Base-by-base conservation (phyloP, 106 monocot genomes). In the Phalaenopsis equestris region DNA sequence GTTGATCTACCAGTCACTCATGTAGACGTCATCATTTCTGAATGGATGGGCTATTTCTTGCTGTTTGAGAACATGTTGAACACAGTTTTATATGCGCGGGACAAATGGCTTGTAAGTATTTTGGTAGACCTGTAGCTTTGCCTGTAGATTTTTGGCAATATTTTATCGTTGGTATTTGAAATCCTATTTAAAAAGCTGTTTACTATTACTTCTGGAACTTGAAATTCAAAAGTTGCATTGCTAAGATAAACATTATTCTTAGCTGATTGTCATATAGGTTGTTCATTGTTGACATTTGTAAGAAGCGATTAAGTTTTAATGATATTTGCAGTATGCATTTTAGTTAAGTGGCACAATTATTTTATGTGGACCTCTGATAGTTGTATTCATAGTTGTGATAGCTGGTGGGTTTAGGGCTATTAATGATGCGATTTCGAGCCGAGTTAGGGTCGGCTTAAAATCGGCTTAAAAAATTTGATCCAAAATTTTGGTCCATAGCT, bases 21-120 rank as follows among this genome's bases (percentile, higher is more conserved):
- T 47, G 96, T 96, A 10, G 96, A 96, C 75, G 88, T 93, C 24
- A 93, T 93, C 42, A 87, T 96, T 58, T 93, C 91, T 68, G 93
- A 93, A 58, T 96, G 96, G 96, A 96, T 96, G 96, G 96, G 96
- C 42, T 96, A 96, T 79, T 96, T 96, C 84, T 83, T 96, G 8
- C 81, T 93, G 77, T 96, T 93, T 82, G 96, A 96, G 83, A 96
- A 96, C 79, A 96, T 96, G 96, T 77, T 96, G 42, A 88, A 96
- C 82, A 93, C 96, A 42, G 96, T 96, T 78, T 65, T 96, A 56
- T 96, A 93, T 90, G 96, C 96, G 79, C 91, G 96, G 17, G 91
- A 96, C 82, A 96, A 96, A 79, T 96, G 96, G 96, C 96, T 96
- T 80, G 96, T 96, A 90, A 88, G 91, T 90, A 46, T 45, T 48